phyloP scores from a whole-genome alignment of 768 basidiomycete genomes.

The Xerocomellus chrysenteron region DNA sequence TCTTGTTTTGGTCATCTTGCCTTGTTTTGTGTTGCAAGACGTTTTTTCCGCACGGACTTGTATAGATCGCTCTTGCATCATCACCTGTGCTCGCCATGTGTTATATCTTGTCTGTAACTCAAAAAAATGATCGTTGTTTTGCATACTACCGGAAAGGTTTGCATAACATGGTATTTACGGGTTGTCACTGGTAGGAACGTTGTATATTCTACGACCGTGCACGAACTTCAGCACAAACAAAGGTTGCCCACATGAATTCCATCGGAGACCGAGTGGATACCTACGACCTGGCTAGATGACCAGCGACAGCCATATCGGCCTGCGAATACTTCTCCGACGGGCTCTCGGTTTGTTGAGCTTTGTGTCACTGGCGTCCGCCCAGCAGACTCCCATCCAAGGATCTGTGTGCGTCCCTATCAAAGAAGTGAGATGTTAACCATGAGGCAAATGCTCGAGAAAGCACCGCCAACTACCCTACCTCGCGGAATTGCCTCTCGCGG shows the following conservation, averaged over 20 bases:
- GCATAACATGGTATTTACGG: no score
- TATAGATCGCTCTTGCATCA: background rate
- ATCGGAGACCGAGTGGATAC: no score
- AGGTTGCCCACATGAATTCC: no score
- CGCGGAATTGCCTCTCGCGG: constrained; percentile 39
- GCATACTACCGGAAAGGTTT: background rate
- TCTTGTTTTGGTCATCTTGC: background rate
- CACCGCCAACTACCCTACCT: constrained; percentile 34
- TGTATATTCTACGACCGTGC: no score
- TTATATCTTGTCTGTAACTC: background rate
- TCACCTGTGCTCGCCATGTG: background rate
- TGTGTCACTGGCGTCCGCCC: constrained; percentile 31
- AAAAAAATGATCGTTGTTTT: background rate
- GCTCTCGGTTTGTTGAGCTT: constrained; percentile 4
- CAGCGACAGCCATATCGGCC: no score
- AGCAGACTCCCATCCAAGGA: constrained; percentile 58
- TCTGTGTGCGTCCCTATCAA: constrained; percentile 59
- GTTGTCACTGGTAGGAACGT: no score
- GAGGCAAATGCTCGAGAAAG: background rate
- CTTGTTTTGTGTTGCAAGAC: background rate
- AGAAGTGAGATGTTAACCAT: background rate
- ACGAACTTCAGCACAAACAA: no score
- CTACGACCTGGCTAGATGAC: no score
- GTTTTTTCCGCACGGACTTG: background rate
- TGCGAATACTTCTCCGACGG: background rate